phyloP scores from a whole-genome alignment of 768 basidiomycete genomes.

The Xerocomus brunneocitrinus region DNA sequence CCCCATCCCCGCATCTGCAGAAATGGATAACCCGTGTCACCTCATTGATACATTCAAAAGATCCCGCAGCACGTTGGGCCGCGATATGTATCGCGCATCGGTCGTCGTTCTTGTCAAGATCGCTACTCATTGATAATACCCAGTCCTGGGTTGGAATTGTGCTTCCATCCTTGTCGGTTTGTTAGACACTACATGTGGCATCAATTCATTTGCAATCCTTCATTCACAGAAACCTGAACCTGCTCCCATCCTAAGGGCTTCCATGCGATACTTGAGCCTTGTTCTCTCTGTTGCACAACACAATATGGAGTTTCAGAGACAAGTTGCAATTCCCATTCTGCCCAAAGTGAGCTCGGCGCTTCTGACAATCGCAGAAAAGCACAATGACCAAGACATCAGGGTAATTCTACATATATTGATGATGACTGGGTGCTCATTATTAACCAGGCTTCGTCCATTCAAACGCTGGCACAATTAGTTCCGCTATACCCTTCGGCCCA shows the following conservation, averaged over 20 bases:
- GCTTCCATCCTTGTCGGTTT: constrained; percentile 65
- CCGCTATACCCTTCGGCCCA: constrained; percentile 65
- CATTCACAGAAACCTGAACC: constrained; percentile 63
- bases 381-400: constrained; percentile 47
- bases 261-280: constrained; percentile 57
- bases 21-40: constrained; percentile 77
- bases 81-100: constrained; percentile 72
- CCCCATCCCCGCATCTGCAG: constrained; percentile 58
- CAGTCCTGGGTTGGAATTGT: constrained; percentile 66
- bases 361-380: constrained; percentile 51
- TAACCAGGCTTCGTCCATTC: constrained; percentile 41
- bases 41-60: constrained; percentile 73
- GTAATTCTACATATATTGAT: constrained; percentile 31
- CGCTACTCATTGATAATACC: constrained; percentile 63
- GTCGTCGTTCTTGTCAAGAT: constrained; percentile 54
- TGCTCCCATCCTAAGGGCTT: constrained; percentile 52
- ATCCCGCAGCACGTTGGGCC: constrained; percentile 74
- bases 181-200: constrained; percentile 31
- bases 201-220: constrained; percentile 12
- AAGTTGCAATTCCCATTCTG: constrained; percentile 66
- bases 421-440: constrained; percentile 3
- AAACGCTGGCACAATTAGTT: constrained; percentile 53
- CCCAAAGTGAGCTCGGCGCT: constrained; percentile 65
- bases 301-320: constrained; percentile 78
- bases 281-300: constrained; percentile 59